These are phyloP conservation scores for Aureobasidium sp. DNA, from an alignment of 2,329 filamentous ascomycete species.

Conservation along the genomic window DNA sequence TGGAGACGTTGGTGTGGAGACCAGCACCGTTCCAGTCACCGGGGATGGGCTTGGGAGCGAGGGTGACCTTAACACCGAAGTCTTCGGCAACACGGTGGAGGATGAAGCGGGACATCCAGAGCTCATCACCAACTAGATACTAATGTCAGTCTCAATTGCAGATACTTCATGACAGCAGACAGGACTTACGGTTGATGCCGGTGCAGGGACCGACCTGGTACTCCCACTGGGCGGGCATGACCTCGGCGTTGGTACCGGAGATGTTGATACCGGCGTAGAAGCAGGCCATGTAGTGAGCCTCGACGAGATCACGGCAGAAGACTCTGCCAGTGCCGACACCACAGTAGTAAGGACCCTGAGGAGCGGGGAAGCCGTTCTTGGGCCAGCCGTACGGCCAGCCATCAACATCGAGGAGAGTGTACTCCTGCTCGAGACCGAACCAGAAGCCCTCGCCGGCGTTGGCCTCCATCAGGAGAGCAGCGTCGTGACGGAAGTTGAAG, in stretches of 20 bases:
- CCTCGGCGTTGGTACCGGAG: constrained; percentile 97
- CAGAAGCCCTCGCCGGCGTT: constrained; percentile 78
- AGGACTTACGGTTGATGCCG: constrained; percentile 66
- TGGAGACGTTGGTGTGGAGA: constrained; percentile 91
- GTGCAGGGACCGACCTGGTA: constrained; percentile 89
- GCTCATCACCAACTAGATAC: constrained; percentile 74
- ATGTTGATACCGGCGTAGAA: constrained; percentile 86
- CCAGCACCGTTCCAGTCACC: constrained; percentile 97
- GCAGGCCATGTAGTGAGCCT: constrained; percentile 86
- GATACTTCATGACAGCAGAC: not conserved
- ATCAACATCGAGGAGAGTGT: constrained; percentile 79
- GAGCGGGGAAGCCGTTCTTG: constrained; percentile 77
- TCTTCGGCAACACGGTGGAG: constrained; percentile 90
- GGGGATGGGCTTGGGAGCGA: constrained; percentile 90
- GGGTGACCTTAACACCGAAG: constrained; percentile 90
- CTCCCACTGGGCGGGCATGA: constrained; percentile 97
- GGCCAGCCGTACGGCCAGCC: constrained; percentile 92
- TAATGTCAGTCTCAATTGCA: constrained; percentile 19
- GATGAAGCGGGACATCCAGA: constrained; percentile 88
- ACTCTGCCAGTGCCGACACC: constrained; percentile 97
- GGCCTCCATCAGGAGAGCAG: constrained; percentile 78
- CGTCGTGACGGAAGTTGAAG: constrained; percentile 95
- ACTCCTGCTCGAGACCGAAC: constrained; percentile 98
- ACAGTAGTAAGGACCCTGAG: constrained; percentile 94
- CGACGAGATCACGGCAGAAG: constrained; percentile 95